Evolutionary conservation across 306 rosid genomes (phyloP), one percentile per base, ranked within the genome.

Genomic region (Sechiopsis laciniata): DNA sequence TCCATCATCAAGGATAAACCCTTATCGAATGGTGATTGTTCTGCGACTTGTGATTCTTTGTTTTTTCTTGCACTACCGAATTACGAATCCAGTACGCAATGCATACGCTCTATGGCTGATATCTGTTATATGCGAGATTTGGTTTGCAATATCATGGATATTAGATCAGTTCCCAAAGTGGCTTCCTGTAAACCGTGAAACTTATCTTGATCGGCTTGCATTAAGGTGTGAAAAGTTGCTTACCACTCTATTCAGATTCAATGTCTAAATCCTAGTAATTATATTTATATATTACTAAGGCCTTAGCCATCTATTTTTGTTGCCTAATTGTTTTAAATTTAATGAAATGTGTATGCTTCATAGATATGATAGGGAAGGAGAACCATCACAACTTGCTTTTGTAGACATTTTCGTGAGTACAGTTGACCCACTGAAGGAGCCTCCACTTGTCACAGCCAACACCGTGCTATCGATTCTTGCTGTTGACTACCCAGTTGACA

Each of bases 81-180:
- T 94, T 71, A 94, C 97, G 24, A 90, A 94, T 83, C 98, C 97
- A n/a, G 98, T 94, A 71, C 83, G 75, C 71, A 89, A 94, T 86
- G 98, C 98, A 57, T 90, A 68, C 72, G 84, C 90, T 14, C 77
- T 94, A 76, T 94, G 98, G 98, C 71, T 94, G 69, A 76, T 90
- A 78, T 94, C 97, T 3, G 98, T 94, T 78, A 90, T 94, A 69
- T 94, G 98, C 80, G 98, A 94, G 89, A 87, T 94, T 78, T 94
- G 98, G 98, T 94, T 94, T 69, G 97, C 98, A 50, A 78, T 94
- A 0, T 94, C 98, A 56, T 94, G 98, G 98, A 90, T 94, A 74
- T 83, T 94, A 66, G 98, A 94, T 94, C 98, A 94, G 83, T 89
- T 94, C 74, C 98, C 96, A 0, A 94, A 94, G 86, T 94, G 98